phyloP scores from a whole-genome alignment of 2,329 filamentous ascomycete species.

The Ascocoryne sarcoides region DNA sequence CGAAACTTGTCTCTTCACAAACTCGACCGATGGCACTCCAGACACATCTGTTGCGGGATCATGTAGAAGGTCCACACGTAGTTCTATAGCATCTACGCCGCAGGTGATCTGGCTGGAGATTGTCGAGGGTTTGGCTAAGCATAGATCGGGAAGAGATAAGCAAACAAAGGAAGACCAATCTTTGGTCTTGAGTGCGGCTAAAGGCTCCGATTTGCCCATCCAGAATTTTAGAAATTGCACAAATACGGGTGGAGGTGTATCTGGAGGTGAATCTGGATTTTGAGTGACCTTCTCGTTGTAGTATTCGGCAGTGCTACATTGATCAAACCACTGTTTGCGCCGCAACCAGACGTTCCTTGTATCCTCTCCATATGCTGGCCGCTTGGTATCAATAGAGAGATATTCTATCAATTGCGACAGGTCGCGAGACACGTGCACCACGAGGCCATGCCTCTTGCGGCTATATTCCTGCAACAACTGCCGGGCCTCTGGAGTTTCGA shows the following conservation, averaged over 20 bases:
- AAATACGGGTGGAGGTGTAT: slow-evolving; percentile 23
- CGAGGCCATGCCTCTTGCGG: slow-evolving; percentile 67
- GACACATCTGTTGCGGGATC: slow-evolving; percentile 45
- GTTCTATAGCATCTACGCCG: slow-evolving; percentile 85
- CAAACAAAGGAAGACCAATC: background rate
- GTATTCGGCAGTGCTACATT: slow-evolving; percentile 93
- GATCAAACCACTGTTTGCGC: slow-evolving; percentile 79
- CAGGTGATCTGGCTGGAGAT: slow-evolving; percentile 53
- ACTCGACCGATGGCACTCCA: slow-evolving; percentile 59
- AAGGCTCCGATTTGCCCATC: background rate
- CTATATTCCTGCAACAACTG: slow-evolving; percentile 62
- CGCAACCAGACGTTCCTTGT: slow-evolving; percentile 87
- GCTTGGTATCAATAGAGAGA: slow-evolving; percentile 76
- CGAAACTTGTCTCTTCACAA: slow-evolving; percentile 72
- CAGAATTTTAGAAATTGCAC: slow-evolving; percentile 64
- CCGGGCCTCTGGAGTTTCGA: slow-evolving; percentile 75
- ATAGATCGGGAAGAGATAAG: background rate
- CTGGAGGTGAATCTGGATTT: slow-evolving; percentile 22
- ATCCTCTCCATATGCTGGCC: slow-evolving; percentile 86
- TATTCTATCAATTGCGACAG: slow-evolving; percentile 85
- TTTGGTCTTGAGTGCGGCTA: background rate
- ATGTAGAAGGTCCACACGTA: slow-evolving; percentile 83
- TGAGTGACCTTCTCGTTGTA: slow-evolving; percentile 57
- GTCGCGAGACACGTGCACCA: slow-evolving; percentile 80
- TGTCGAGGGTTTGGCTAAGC: slow-evolving; percentile 38